Conservation (phyloP, 192 early-diverging fungal species). For the Chytriomyces confervae region DNA sequence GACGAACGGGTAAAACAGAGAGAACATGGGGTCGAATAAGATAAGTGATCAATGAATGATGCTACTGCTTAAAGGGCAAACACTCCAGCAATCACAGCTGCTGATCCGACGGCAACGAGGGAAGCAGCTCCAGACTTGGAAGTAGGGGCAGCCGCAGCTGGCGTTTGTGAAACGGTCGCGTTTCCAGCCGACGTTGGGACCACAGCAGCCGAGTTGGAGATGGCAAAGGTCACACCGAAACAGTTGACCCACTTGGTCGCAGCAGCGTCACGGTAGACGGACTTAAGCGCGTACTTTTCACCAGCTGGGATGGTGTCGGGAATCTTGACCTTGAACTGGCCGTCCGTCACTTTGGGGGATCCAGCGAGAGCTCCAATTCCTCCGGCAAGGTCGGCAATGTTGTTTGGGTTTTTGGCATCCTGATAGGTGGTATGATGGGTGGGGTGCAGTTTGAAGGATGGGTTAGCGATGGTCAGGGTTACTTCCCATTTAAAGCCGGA, state of each 20-base stretch:
- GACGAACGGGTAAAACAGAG: too few relatives aligned
- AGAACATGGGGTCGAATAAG: too few relatives aligned
- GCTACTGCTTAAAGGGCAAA: too few relatives aligned
- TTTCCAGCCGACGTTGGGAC: not conserved
- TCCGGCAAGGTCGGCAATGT: not conserved
- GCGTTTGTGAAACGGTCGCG: not conserved
- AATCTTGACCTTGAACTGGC: not conserved
- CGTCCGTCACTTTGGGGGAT: not conserved
- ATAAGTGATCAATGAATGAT: too few relatives aligned
- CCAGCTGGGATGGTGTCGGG: slow-evolving; percentile 3
- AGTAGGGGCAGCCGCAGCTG: slow-evolving; percentile 12
- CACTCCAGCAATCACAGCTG: too few relatives aligned
- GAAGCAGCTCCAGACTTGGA: not conserved
- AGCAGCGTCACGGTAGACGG: slow-evolving; percentile 1
- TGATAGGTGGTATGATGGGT: too few relatives aligned
- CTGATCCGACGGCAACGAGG: too few relatives aligned
- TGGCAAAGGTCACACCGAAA: slow-evolving; percentile 13
- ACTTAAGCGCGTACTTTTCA: slow-evolving; percentile 8
- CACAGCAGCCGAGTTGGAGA: not conserved
- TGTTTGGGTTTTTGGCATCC: too few relatives aligned
- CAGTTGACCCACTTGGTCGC: slow-evolving; percentile 2
- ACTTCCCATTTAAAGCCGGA: not conserved
- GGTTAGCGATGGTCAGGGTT: too few relatives aligned
- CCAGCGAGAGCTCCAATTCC: not conserved
- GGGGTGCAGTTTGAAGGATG: not conserved